A percentile compares a stretch with the other conserved stretches of the same genome.
phyloP scores from a whole-genome alignment of 2,329 filamentous ascomycete genomes.

The Cladosporium sp. region DNA sequence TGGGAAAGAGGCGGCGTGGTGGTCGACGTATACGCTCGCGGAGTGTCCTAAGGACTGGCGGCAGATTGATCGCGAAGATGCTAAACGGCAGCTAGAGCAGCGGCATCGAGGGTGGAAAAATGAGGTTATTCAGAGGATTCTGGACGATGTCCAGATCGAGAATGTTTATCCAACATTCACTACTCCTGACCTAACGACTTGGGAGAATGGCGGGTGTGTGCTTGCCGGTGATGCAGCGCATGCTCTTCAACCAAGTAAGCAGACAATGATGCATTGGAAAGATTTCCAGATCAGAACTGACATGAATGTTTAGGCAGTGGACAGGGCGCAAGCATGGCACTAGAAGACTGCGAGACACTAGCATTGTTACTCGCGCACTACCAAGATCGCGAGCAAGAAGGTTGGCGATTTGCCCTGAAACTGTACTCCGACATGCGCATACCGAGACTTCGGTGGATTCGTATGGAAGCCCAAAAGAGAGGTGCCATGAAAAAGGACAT shows the following conservation, averaged over 20 bases:
- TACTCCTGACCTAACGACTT: slow-evolving; percentile 43
- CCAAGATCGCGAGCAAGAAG: background rate
- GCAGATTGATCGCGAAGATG: slow-evolving; percentile 11
- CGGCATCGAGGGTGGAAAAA: slow-evolving; percentile 45
- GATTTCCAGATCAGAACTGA: background rate
- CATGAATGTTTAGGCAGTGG: slow-evolving; percentile 34
- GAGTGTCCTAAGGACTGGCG: slow-evolving; percentile 14
- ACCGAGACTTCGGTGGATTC: slow-evolving; percentile 9
- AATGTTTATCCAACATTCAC: slow-evolving; percentile 48
- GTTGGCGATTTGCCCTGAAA: slow-evolving; percentile 8
- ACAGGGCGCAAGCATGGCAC: slow-evolving; percentile 51
- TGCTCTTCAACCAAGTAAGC: slow-evolving; percentile 44
- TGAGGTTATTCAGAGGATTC: slow-evolving; percentile 32
- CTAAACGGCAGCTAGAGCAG: slow-evolving; percentile 34
- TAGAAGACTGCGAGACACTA: slow-evolving; percentile 51
- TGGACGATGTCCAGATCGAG: slow-evolving; percentile 36
- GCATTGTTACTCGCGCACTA: slow-evolving; percentile 32
- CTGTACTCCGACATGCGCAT: slow-evolving; percentile 14
- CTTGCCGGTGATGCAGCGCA: slow-evolving; percentile 56
- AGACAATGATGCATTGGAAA: background rate
- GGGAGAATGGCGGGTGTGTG: slow-evolving; percentile 44
- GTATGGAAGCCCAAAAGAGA: slow-evolving; percentile 7
- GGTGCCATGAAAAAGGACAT: slow-evolving; percentile 12
- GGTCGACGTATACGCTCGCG: slow-evolving; percentile 14
- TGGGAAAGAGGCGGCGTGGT: slow-evolving; percentile 14